A percentile compares a stretch with the other conserved stretches of the same genome.
Conservation (phyloP, 192 early-diverging fungal genomes). For the Phlyctochytrium arcticum region DNA sequence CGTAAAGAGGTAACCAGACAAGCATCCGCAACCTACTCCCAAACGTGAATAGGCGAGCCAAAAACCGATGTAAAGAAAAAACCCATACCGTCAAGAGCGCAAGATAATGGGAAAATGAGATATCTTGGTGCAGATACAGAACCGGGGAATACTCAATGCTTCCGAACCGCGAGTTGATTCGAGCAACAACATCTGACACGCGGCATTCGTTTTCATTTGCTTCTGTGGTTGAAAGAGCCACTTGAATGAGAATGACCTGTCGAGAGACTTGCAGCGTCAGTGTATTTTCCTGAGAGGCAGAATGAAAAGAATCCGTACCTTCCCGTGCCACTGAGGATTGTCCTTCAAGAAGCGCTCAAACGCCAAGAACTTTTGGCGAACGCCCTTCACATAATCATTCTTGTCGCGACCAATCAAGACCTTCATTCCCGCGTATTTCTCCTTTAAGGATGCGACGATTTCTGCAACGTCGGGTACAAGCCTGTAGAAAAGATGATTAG, state of each 20-base stretch:
- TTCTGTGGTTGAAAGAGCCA: conserved; percentile 86
- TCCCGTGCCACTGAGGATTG: conserved; percentile 47
- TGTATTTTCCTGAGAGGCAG: too few species aligned
- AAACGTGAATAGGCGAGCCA: not conserved
- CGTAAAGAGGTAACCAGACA: conserved; percentile 52
- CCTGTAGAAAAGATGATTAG: conserved; percentile 10
- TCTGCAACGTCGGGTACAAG: conserved; percentile 39
- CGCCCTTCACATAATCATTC: conserved; percentile 57
- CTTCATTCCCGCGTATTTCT: conserved; percentile 45
- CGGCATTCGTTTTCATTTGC: conserved; percentile 84
- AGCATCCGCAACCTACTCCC: conserved; percentile 49
- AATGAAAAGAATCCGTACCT: too few species aligned
- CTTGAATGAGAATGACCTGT: conserved; percentile 89
- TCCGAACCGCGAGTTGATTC: conserved; percentile 90
- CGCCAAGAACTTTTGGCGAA: conserved; percentile 52
- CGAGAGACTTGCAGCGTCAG: not conserved
- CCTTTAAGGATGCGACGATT: conserved; percentile 32
- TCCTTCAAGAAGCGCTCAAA: conserved; percentile 48
- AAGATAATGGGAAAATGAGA: conserved; percentile 49
- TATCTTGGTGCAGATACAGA: conserved; percentile 63
- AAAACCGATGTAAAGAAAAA: conserved; percentile 11
- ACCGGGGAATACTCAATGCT: conserved; percentile 88
- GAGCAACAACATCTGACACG: conserved; percentile 83
- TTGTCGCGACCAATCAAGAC: conserved; percentile 55
- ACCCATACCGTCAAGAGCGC: conserved; percentile 41